Base-by-base conservation (phyloP, 2,329 filamentous ascomycete genomes). In the Fusarium miscanthi region DNA sequence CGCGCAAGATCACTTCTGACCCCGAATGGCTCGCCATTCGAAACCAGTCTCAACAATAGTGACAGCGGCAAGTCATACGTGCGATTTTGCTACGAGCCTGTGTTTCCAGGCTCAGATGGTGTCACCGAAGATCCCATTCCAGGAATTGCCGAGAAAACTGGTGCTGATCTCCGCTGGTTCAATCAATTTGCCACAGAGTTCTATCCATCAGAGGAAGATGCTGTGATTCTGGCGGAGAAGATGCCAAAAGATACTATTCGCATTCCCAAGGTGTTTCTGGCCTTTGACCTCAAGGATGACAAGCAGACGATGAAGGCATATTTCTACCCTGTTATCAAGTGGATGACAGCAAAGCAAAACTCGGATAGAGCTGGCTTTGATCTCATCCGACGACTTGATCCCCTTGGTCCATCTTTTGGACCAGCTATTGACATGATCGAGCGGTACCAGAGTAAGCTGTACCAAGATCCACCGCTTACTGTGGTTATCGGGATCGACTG, bases 401-500 rank as follows among this genome's bases (percentile, higher is more conserved):
- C 74, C 1, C 74, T 76, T 0, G 59, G 64, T 12, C 23, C 65
- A 10, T 49, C 56, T 2, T 70, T 70, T 10, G 68, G 51, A 2
- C 63, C 69, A 1, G 74, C 73, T 9, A 58, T 75, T 9, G 45
- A 74, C 21, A 63, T 56, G n/a, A 72, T 75, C 11, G 76, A 77
- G 42, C 43, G 41, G 4, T 76, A 74, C 21, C 66, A 74, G 43
- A 64, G 46, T 16, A 67, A 65, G 25, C 19, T 70, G 12, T 70
- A 61, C 11, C 54, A 66, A 23, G 66, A 72, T 11, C 72, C 72
- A 1, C 68, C 73, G 7, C 65, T 76, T 6, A 49, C 76, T 3
- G 72, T 78, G 2, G 76, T 78, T 37, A 74, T 78, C 9, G 74
- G 75, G n/a, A 72, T 78, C 23, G 76, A 78, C 53, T 77, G 76